Base-by-base conservation (phyloP, 805 yeast genomes). In the Ogataea nonfermentans region DNA sequence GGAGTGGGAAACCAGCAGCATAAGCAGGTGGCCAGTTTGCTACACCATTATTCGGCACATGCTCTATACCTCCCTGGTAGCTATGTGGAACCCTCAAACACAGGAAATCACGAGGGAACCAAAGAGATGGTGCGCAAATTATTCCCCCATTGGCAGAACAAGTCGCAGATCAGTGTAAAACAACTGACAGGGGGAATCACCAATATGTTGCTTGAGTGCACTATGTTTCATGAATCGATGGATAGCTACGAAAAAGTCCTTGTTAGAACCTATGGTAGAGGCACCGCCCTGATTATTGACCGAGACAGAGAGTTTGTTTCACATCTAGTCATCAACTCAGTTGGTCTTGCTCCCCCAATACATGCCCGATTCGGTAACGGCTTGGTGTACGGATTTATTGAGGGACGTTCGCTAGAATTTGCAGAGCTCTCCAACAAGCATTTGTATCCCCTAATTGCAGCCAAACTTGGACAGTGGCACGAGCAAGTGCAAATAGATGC, bases 401-500 rank as follows among this genome's bases (percentile, higher is more conserved):
- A 76, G 1, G 93, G 93, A 8, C 56, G 81, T 20, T 73, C 90
- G 0, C 63, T 81, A 24, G 66, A 71, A 4, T 74, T 79, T 6
- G 61, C 65, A 10, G 86, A 84, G 49, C 63, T 84, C 41, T 63
- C 73, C 22, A 50, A 68, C 31, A 67, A 67, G 4, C 47, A 53
- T 10, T 46, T 83, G 10, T 80, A 69, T 59, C 78, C 76, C 1
- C 68, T 74, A 15, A 78, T 84, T 15, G 84, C 90, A 0, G 74
- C 74, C 31, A 74, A 76, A 44, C 67, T 84, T 32, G 90, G 88
- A 2, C 76, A 79, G 46, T 81, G 89, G 87, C 93, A 84, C 57
- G 59, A 67, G 4, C 57, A 60, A 17, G 67, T 82, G 4, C 64
- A 69, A 43, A 60, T 67, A 12, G 62, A 63, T 33, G 63, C 64